phyloP scores from a whole-genome alignment of 164 flowering plant species.

The Warburgia ugandensis region DNA sequence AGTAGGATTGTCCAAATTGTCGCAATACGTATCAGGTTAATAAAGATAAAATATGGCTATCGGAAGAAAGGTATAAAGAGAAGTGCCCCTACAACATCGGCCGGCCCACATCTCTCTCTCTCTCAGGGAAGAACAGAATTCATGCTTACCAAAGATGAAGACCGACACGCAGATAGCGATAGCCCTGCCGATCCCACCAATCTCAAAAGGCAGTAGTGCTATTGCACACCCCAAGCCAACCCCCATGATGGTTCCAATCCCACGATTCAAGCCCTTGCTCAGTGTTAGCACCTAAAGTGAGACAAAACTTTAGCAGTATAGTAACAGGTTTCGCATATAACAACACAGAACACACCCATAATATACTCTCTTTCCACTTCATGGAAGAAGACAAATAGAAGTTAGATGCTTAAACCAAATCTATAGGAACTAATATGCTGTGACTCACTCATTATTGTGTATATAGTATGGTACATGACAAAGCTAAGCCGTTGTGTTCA shows the following conservation, averaged over 20 bases:
- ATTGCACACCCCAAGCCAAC: slow-evolving; percentile 63
- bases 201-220: slow-evolving; percentile 37
- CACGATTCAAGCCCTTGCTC: slow-evolving; percentile 71
- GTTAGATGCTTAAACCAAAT: no score
- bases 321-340: not conserved
- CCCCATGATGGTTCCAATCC: slow-evolving; percentile 66
- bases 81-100: not conserved
- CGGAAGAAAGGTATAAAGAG: no score
- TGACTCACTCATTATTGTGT: no score
- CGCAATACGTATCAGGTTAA: no score
- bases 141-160: slow-evolving; percentile 49
- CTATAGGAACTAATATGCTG: no score
- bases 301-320: not conserved
- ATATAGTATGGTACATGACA: no score
- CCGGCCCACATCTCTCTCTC: not conserved
- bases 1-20: no score
- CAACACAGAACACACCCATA: no score
- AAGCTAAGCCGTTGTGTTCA: no score
- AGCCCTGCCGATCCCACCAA: slow-evolving; percentile 36
- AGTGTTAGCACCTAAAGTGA: slow-evolving; percentile 62
- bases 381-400: no score
- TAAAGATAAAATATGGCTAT: no score
- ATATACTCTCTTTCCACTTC: no score
- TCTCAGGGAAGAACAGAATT: not conserved
- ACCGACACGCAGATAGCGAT: slow-evolving; percentile 38